phyloP scores from a whole-genome alignment of 208 protist genomes.

The Trypanosoma mega region DNA sequence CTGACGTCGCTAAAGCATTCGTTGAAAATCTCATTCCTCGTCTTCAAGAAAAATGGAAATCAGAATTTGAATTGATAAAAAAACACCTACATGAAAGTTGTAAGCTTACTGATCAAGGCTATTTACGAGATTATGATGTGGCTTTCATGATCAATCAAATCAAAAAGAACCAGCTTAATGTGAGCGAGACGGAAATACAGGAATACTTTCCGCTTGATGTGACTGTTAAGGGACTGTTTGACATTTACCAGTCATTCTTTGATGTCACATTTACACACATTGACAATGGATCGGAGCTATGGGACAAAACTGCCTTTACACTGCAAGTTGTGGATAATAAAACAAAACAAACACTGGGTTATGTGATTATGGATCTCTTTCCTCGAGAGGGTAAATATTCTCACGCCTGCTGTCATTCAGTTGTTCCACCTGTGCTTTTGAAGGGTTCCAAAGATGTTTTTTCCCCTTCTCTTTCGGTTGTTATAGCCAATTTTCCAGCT shows the following conservation, averaged over 20 bases:
- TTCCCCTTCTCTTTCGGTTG: constrained; percentile 71
- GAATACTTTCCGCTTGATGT: constrained; percentile 85
- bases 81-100: constrained; percentile 66
- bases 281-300: constrained; percentile 70
- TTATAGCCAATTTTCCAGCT: constrained; percentile 79
- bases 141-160: constrained; percentile 81
- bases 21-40: constrained; percentile 64
- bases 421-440: constrained; percentile 65
- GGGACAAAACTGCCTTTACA: constrained; percentile 64
- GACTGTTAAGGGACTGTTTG: constrained; percentile 76
- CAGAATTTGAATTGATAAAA: constrained; percentile 65
- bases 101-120: constrained; percentile 56
- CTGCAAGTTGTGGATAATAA: constrained; percentile 69
- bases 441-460: constrained; percentile 49
- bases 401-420: constrained; percentile 80
- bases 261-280: constrained; percentile 71
- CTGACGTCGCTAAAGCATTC: constrained; percentile 58
- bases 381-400: constrained; percentile 84
- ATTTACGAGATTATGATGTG: constrained; percentile 72
- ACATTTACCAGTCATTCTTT: constrained; percentile 85
- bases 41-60: constrained; percentile 74
- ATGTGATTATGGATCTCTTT: constrained; percentile 85
- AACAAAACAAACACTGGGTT: constrained; percentile 54
- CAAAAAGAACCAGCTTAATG: constrained; percentile 76
- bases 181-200: constrained; percentile 80